Percentiles rank a stretch among this genome's conserved stretches.
Conservation (phyloP, 2,329 filamentous ascomycete species). For the Trichoderma arundinaceum region DNA sequence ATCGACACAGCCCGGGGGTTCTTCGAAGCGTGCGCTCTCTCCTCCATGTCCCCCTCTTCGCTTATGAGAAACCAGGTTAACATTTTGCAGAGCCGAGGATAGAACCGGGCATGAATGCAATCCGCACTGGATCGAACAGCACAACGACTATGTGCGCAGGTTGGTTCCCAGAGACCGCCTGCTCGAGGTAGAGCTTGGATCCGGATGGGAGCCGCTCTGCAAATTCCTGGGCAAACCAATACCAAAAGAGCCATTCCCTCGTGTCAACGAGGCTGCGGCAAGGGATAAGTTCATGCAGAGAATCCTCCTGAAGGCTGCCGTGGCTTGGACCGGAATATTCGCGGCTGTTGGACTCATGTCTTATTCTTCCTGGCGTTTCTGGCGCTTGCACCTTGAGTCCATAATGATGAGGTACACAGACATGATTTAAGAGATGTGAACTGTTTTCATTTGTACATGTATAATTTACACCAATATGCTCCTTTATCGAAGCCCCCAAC, state of each 20-base stretch:
- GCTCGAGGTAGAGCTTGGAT: conserved; percentile 43
- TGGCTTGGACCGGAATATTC: conserved; percentile 6
- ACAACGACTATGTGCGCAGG: conserved; percentile 30
- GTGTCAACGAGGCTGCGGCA: conserved; percentile 40
- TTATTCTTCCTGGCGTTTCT: not conserved
- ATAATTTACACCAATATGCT: no score
- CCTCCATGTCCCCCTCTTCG: not conserved
- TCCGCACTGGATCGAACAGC: conserved; percentile 14
- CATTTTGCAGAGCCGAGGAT: not conserved
- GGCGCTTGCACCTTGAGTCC: not conserved
- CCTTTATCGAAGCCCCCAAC: no score
- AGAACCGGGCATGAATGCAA: not conserved
- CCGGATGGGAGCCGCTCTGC: conserved; percentile 48
- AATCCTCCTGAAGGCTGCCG: not conserved
- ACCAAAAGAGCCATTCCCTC: conserved; percentile 38
- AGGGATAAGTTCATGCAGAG: not conserved
- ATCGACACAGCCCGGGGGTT: not conserved
- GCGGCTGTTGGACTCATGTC: not conserved
- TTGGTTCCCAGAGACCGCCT: conserved; percentile 31
- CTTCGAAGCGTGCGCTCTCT: conserved; percentile 4
- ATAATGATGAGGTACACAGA: no score
- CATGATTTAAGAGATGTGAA: no score
- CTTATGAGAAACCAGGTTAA: not conserved
- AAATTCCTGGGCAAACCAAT: conserved; percentile 44
- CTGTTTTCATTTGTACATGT: no score